These are phyloP conservation scores for Solanum hybrid DNA, from an alignment of 305 asterid species.

Conservation along the genomic window DNA sequence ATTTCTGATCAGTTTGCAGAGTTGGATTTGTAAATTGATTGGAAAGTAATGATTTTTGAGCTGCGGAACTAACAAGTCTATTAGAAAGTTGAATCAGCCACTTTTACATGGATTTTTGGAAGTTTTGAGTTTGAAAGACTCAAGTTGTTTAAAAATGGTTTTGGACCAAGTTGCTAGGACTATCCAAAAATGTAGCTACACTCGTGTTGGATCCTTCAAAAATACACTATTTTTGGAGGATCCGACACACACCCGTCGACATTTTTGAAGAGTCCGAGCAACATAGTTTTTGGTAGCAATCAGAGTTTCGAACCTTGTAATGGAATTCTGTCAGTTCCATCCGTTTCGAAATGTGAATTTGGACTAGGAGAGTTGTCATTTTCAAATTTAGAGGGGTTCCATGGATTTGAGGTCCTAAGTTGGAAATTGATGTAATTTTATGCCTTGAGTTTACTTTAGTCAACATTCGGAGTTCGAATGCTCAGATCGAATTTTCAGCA, in stretches of 20 bases:
- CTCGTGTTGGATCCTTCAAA: background rate
- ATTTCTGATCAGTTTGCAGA: background rate
- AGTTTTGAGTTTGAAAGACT: background rate
- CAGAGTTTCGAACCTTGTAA: background rate
- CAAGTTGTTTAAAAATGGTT: background rate
- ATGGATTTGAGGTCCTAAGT: background rate
- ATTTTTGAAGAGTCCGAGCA: background rate
- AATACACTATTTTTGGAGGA: background rate
- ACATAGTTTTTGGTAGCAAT: background rate
- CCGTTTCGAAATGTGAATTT: background rate
- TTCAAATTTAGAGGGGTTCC: background rate
- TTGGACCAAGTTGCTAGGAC: background rate
- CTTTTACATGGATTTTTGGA: background rate
- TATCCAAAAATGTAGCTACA: background rate
- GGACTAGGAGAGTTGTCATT: background rate
- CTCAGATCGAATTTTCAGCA: background rate
- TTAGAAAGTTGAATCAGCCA: background rate
- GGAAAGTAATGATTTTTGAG: background rate
- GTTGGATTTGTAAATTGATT: background rate
- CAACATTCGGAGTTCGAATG: background rate
- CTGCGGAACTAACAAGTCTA: background rate
- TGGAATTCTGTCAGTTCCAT: background rate
- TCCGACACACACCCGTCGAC: background rate
- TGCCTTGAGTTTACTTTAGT: background rate
- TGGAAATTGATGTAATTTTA: background rate